These are phyloP conservation scores for Dittrichia graveolens DNA, from an alignment of 129 eudicot species.

Conservation along the genomic window DNA sequence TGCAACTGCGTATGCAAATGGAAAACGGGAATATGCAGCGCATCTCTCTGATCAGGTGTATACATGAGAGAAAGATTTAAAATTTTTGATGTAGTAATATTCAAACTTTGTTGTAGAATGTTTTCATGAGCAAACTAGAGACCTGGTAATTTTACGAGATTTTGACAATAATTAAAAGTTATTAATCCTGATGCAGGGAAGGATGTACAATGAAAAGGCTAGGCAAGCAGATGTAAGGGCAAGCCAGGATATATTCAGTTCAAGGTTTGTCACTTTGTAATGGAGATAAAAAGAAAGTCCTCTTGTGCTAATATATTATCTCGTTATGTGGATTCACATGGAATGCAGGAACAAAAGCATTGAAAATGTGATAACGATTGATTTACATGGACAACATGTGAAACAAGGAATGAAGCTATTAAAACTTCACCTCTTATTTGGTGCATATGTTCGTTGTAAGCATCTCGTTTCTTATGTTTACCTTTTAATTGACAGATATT, in stretches of 20 bases:
- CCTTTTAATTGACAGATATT: not conserved
- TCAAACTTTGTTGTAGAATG: not conserved
- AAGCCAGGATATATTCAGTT: conserved; percentile 79
- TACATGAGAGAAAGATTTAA: not conserved
- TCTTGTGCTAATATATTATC: not conserved
- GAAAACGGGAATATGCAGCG: conserved; percentile 70
- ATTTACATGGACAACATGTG: conserved; percentile 97
- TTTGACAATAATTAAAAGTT: not conserved
- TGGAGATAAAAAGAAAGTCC: too few relatives aligned
- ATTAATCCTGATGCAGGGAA: conserved; percentile 55
- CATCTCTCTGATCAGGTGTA: conserved; percentile 84
- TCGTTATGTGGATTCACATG: conserved; percentile 7
- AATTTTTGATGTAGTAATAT: not conserved
- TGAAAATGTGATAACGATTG: conserved; percentile 82
- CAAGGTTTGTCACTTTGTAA: conserved; percentile 54
- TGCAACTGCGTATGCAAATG: conserved; percentile 77
- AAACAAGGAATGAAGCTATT: conserved; percentile 91
- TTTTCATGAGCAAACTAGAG: not conserved
- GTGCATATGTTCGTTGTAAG: conserved; percentile 96
- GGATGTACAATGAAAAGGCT: conserved; percentile 61
- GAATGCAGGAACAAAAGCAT: conserved; percentile 76
- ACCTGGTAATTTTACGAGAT: not conserved
- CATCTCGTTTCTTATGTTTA: conserved; percentile 1
- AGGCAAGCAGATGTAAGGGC: conserved; percentile 88
- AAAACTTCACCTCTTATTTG: conserved; percentile 91